A percentile compares a stretch with the other conserved stretches of the same genome.
phyloP scores from a whole-genome alignment of 495 filamentous ascomycete genomes.

The Tuber borchii region DNA sequence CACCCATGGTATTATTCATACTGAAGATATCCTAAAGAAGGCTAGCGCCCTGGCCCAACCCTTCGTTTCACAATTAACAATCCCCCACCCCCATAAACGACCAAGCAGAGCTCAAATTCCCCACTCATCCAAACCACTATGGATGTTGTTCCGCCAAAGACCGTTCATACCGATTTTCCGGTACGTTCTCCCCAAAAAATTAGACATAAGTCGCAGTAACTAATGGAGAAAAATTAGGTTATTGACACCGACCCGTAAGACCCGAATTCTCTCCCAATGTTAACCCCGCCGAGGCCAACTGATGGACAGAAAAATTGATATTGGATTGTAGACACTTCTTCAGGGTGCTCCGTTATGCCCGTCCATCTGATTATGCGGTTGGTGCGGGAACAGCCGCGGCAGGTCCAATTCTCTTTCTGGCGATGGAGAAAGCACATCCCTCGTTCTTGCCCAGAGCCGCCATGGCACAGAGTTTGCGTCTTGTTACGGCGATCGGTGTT shows the following conservation, averaged over 20 bases:
- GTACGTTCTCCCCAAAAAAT: conserved; percentile 49
- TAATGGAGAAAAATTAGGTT: conserved; percentile 53
- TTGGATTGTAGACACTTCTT: conserved; percentile 65
- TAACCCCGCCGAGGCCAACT: conserved; percentile 1
- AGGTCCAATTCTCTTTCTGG: conserved; percentile 64
- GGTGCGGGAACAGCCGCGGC: conserved; percentile 58
- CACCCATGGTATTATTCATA: conserved; percentile 7
- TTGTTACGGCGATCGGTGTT: conserved; percentile 62
- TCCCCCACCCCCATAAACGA: conserved; percentile 18
- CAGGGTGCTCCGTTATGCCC: conserved; percentile 79
- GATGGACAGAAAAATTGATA: conserved; percentile 33
- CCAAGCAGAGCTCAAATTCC: conserved; percentile 18
- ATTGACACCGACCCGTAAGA: conserved; percentile 97
- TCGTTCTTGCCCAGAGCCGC: conserved; percentile 72
- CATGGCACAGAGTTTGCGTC: conserved; percentile 74
- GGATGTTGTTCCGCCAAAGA: conserved; percentile 61
- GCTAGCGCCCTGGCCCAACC: conserved; percentile 19
- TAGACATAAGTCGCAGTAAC: conserved; percentile 18
- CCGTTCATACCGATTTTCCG: conserved; percentile 67
- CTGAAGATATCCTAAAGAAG: conserved; percentile 19
- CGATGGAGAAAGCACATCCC: conserved; percentile 75
- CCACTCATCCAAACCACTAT: conserved; percentile 18
- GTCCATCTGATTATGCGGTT: conserved; percentile 69
- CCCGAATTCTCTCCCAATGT: conserved; percentile 8
- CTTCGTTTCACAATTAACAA: conserved; percentile 19